A percentile compares a stretch with the other conserved stretches of the same genome.
Evolutionary conservation across 1,284 basidiomycete species (phyloP).

Genomic region (Ceratobasidium sp.): DNA sequence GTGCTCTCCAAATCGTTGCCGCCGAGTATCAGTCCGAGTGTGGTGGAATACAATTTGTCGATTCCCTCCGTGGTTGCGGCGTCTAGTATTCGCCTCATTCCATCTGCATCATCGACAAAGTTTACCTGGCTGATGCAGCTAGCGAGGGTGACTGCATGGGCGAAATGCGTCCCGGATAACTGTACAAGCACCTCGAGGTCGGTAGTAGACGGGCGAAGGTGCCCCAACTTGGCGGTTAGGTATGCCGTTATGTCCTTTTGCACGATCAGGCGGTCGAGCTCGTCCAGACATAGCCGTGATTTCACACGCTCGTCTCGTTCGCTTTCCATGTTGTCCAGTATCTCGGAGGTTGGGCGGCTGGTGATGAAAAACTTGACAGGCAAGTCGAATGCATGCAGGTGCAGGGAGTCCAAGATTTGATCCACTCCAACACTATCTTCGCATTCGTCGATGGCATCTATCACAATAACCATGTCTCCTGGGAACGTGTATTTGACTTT

Average conservation of each 20-base stretch:
- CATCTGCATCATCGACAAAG: no score
- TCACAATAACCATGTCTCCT: neutral
- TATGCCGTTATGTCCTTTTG: slow-evolving; percentile 13
- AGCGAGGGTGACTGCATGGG: neutral
- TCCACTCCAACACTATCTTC: neutral
- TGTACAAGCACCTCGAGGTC: neutral
- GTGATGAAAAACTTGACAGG: slow-evolving; percentile 12
- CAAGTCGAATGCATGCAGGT: neutral
- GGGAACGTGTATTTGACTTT: neutral
- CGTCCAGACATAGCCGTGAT: neutral
- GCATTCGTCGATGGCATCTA: slow-evolving; percentile 21
- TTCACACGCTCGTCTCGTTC: neutral
- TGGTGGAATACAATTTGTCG: neutral
- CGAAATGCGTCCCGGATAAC: neutral
- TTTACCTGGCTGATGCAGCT: neutral
- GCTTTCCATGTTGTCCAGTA: neutral
- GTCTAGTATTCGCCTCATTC: neutral
- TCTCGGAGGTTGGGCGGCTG: slow-evolving; percentile 1
- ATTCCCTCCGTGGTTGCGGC: neutral
- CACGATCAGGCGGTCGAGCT: neutral
- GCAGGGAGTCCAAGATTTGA: neutral
- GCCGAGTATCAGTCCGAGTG: neutral
- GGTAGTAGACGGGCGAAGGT: neutral
- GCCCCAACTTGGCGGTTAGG: neutral
- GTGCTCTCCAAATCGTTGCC: neutral